A percentile compares a stretch with the other conserved stretches of the same genome.
Conservation (phyloP, 768 basidiomycete genomes). For the Rhizopogon salebrosus region DNA sequence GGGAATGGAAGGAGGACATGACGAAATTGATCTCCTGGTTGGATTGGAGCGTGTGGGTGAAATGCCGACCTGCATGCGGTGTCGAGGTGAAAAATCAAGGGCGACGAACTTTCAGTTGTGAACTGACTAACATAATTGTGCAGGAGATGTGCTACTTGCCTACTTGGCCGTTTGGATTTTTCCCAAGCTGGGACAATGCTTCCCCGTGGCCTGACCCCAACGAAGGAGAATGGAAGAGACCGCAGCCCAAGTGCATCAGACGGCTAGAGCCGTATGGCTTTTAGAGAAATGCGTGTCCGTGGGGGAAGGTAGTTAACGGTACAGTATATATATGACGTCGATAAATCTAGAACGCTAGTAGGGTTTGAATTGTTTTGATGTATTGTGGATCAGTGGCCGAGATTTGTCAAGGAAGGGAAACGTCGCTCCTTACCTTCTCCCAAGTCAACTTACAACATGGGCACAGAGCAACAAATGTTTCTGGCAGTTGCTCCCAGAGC, state of each 20-base stretch:
- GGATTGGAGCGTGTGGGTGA: conserved; percentile 17
- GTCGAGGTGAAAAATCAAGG: conserved; percentile 1
- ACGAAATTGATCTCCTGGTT: conserved; percentile 12
- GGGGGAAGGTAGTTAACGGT: no score
- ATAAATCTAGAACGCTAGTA: not conserved
- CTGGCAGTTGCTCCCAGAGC: conserved; percentile 42
- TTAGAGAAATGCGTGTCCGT: no score
- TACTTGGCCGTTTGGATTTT: conserved; percentile 15
- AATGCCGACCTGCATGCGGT: conserved; percentile 9
- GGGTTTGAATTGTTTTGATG: not conserved
- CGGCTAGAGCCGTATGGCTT: conserved; percentile 6
- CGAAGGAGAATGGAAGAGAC: conserved; percentile 17
- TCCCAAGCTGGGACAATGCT: not conserved
- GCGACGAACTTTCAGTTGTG: not conserved
- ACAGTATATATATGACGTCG: not conserved
- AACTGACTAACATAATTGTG: not conserved
- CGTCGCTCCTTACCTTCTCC: not conserved
- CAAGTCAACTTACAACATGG: conserved; percentile 24
- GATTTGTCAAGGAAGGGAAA: not conserved
- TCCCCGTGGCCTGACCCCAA: not conserved
- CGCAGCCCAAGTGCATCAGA: conserved; percentile 19
- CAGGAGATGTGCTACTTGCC: conserved; percentile 23
- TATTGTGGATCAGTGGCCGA: not conserved
- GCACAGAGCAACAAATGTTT: conserved; percentile 52
- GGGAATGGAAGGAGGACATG: conserved; percentile 7